phyloP scores from a whole-genome alignment of 129 eudicot genomes.

The Saposhnikovia divaricata region DNA sequence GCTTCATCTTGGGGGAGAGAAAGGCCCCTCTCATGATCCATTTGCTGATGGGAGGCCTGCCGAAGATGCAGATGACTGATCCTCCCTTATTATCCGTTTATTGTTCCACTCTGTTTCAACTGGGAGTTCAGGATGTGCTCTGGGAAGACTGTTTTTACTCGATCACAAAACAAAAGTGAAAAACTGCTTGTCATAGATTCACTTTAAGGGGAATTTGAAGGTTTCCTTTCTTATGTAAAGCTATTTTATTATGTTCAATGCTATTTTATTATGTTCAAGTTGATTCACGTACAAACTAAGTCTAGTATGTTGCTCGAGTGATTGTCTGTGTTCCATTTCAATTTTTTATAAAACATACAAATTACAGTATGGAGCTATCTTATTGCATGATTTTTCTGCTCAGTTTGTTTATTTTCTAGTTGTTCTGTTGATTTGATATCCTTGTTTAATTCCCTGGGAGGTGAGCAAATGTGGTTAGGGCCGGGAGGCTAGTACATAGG shows the following conservation, averaged over 20 bases:
- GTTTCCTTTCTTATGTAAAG: not conserved
- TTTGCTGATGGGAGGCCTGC: constrained; percentile 58
- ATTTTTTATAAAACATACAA: too few relatives aligned
- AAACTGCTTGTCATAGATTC: not conserved
- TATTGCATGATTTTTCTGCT: too few relatives aligned
- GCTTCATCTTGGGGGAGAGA: constrained; percentile 72
- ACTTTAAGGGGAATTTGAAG: not conserved
- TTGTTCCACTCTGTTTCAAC: not conserved
- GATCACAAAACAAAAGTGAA: not conserved
- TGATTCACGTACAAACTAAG: too few relatives aligned
- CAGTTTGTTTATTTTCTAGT: too few relatives aligned
- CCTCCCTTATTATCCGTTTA: not conserved
- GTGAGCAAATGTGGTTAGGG: too few relatives aligned
- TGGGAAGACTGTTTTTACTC: not conserved
- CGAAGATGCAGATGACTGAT: constrained; percentile 66
- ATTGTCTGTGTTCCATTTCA: too few relatives aligned
- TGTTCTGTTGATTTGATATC: too few relatives aligned
- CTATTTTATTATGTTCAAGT: too few relatives aligned
- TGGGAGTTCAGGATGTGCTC: not conserved
- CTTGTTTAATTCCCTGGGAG: too few relatives aligned
- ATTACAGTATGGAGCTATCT: too few relatives aligned
- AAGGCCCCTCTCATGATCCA: constrained; percentile 87
- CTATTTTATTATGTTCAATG: not conserved
- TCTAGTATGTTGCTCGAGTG: too few relatives aligned
- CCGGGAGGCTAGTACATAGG: too few relatives aligned